Conservation (phyloP, 1,284 basidiomycete species). For the Austropuccinia psidii region DNA sequence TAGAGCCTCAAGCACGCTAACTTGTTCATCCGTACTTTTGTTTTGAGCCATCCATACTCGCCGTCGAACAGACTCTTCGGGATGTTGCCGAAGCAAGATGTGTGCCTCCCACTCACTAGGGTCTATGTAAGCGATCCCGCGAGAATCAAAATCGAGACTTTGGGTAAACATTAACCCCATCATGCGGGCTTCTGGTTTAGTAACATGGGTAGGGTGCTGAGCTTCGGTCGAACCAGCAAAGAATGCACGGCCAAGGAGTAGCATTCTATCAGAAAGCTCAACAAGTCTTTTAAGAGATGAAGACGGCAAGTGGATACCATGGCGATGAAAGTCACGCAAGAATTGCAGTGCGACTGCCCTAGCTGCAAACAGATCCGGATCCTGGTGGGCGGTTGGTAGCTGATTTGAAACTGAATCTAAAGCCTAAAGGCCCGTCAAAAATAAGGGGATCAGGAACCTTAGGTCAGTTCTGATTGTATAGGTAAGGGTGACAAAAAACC, state of each 20-base stretch:
- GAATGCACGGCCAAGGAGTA: neutral
- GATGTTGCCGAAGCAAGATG: constrained; percentile 37
- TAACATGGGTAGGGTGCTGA: neutral
- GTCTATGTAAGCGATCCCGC: neutral
- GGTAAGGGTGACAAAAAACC: no score
- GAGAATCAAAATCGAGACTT: neutral
- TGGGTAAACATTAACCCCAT: neutral
- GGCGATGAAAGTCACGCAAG: constrained; percentile 11
- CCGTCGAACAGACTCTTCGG: constrained; percentile 30
- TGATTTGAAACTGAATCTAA: neutral
- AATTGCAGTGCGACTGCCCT: constrained; percentile 15
- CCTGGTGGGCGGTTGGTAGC: neutral
- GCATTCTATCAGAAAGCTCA: constrained; percentile 5
- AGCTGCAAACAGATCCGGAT: constrained; percentile 12
- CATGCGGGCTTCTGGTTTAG: neutral
- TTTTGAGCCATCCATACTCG: constrained; percentile 33
- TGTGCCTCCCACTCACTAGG: constrained; percentile 20
- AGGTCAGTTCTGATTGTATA: no score
- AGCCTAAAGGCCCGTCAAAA: neutral
- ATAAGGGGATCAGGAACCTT: no score
- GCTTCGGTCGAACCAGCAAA: neutral
- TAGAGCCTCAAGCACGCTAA: constrained; percentile 66
- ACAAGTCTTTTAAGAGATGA: neutral
- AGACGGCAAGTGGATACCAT: constrained; percentile 13
- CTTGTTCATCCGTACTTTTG: constrained; percentile 53